A percentile compares a stretch with the other conserved stretches of the same genome.
phyloP scores from a whole-genome alignment of 331 rosid genomes.

The Rhamnella rubrinervis region DNA sequence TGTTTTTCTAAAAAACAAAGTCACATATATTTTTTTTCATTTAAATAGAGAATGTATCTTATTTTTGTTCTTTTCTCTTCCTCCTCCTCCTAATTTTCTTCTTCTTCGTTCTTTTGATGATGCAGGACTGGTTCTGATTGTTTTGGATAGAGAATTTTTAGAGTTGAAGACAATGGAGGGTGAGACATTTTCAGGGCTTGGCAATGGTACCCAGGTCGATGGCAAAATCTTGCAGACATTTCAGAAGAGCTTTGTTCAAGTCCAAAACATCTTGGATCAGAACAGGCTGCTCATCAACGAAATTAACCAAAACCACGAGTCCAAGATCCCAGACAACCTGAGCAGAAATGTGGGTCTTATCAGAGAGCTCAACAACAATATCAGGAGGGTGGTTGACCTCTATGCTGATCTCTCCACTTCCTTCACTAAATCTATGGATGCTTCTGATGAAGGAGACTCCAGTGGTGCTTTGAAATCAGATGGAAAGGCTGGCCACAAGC shows the following conservation, averaged over 20 bases:
- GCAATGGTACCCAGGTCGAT: slow-evolving; percentile 68
- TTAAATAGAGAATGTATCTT: slow-evolving; percentile 17
- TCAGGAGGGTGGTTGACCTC: slow-evolving; percentile 91
- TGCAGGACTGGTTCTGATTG: slow-evolving; percentile 55
- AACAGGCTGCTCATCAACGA: slow-evolving; percentile 90
- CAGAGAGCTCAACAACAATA: slow-evolving; percentile 89
- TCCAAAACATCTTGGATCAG: slow-evolving; percentile 85
- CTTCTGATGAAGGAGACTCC: slow-evolving; percentile 94
- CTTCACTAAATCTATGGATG: slow-evolving; percentile 76
- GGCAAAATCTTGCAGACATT: slow-evolving; percentile 69
- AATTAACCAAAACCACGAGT: slow-evolving; percentile 96
- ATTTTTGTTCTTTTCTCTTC: slow-evolving; percentile 17
- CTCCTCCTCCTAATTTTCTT: neutral
- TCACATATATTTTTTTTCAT: too few relatives aligned
- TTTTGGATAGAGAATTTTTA: slow-evolving; percentile 24
- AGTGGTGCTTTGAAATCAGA: slow-evolving; percentile 78
- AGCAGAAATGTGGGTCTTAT: slow-evolving; percentile 89
- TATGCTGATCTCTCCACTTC: slow-evolving; percentile 88
- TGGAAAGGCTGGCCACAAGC: slow-evolving; percentile 68
- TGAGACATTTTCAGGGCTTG: slow-evolving; percentile 72
- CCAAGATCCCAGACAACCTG: slow-evolving; percentile 85
- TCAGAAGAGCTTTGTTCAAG: slow-evolving; percentile 87
- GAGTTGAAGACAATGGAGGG: slow-evolving; percentile 63
- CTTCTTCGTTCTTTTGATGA: slow-evolving; percentile 13
- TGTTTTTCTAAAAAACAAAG: neutral